Base-by-base conservation (phyloP, 148 eudicot genomes). In the Hydrangea macrophylla region DNA sequence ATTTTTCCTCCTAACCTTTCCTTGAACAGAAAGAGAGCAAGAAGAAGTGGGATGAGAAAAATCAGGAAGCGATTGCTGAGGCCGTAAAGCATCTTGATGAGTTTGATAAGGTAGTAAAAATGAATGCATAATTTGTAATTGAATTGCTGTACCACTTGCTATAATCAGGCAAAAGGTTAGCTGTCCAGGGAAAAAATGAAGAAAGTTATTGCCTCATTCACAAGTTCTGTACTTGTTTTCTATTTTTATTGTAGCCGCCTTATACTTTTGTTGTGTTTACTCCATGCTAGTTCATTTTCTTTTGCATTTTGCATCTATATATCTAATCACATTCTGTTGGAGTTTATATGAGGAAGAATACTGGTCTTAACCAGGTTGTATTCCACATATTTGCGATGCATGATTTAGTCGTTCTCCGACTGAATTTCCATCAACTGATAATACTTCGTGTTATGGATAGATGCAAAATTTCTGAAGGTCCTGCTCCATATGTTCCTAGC, bases 41-140 rank as follows among this genome's bases (percentile, higher is more conserved):
- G 83, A 90, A 90, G 61, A 88, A 72, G 60, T 94, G 99, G 99
- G 96, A 87, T 76, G 96, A 88, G 80, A 84, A 80, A 66, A 90
- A 90, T 77, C 97, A 94, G 80, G 91, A 84, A 80, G 97, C 96
- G 62, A 81, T 91, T 42, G 89, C 97, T 58, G 84, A 85, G 48
- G 93, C 90, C 70, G 91, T 94, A 37, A 83, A 80, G 78, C 76
- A 74, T 67, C 84, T 90, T 71, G 78, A 80, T 65, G 92, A 90
- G 50, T 90, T 86, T 77, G 97, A 94, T 57, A 83, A 90, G 91
- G 99, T 94, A 56, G 20, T 33, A 23, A 39, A 6, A 55, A 35
- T 36, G 57, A 22, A 45, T 51, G 24, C 12, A 4, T 35, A 35
- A 3, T 35, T 35, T 35, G 39, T 35, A 3, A 35, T 35, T 35